Evolutionary conservation across 176 grass and related monocot genomes (phyloP), one percentile per base, ranked within the genome.

Genomic region (Musa itinerans): DNA sequence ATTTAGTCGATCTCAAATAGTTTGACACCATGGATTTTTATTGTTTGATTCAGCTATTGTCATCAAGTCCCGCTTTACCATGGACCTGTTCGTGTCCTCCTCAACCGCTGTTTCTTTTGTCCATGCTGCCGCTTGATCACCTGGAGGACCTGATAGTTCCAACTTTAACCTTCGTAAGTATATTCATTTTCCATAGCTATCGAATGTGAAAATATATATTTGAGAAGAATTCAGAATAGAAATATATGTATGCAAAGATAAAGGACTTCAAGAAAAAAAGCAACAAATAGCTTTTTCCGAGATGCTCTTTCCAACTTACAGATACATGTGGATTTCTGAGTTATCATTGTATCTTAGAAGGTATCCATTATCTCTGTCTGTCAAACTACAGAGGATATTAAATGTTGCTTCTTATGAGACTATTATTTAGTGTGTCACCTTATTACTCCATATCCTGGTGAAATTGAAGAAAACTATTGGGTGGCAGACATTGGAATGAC

Each of bases 111-210:
- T 51, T 77, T 77, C 62, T 77, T 53, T 48, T 48, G 48, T 17
- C 1, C 34, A 66, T 52, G 16, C 49, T 77, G 61, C 48, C 24
- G 61, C 65, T 77, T 77, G 58, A 77, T 77, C 21, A 77, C 53
- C 61, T 77, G 56, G 43, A 77, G 24, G 48, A 77, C 48, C 58
- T 77, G 75, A 65, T 24, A 16, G 2, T 11, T 52, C 12, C n/a
- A 52, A 77, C 24, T 43, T 65, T 25, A 77, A 52, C 62, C 9
- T 16, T 52, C 8, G 27, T 6, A 65, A 23, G n/a, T 52, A 65
- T 14, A 65, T 24, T 26, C 3, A n/a, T 77, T 16, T 65, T 52
- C 43, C 15, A 70, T 1, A 52, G 17, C 3, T 70, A 51, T 11
- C 2, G 34, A 43, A 21, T 50, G 25, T 11, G 68, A 48, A 50